These are phyloP conservation scores for Castanospermum australe DNA, from an alignment of 306 rosid species.

Conservation along the genomic window DNA sequence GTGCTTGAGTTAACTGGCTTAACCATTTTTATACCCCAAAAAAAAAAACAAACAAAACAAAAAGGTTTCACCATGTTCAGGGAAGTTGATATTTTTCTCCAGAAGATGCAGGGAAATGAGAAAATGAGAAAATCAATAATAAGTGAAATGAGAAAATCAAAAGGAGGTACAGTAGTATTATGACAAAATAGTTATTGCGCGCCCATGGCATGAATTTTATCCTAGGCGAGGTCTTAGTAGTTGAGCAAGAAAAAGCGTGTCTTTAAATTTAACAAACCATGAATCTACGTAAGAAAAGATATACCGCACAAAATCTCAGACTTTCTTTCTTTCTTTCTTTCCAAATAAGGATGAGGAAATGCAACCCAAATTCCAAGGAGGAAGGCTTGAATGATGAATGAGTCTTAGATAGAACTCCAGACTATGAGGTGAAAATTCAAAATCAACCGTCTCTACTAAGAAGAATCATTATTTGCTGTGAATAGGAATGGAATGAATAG, in stretches of 20 bases:
- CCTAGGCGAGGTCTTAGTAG: neutral
- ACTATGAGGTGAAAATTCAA: neutral
- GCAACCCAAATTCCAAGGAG: neutral
- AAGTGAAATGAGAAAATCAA: neutral
- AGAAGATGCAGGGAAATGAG: neutral
- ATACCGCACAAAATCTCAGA: neutral
- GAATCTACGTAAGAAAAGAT: neutral
- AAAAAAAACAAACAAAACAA: neutral
- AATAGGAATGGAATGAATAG: too few species aligned
- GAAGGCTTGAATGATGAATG: neutral
- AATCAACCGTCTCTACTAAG: neutral
- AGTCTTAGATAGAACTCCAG: conserved; percentile 11
- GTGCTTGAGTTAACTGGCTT: neutral
- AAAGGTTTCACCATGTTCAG: neutral
- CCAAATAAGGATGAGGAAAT: neutral
- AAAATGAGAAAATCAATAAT: neutral
- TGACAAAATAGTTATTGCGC: neutral
- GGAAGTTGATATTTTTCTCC: neutral
- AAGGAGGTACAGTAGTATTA: neutral
- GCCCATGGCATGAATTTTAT: neutral
- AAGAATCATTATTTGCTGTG: neutral
- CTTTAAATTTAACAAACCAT: too few species aligned
- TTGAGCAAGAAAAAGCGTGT: neutral
- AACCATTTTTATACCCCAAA: neutral
- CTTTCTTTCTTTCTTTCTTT: neutral